phyloP scores from a whole-genome alignment of 192 early-diverging fungal species.

The Backusella circina region DNA sequence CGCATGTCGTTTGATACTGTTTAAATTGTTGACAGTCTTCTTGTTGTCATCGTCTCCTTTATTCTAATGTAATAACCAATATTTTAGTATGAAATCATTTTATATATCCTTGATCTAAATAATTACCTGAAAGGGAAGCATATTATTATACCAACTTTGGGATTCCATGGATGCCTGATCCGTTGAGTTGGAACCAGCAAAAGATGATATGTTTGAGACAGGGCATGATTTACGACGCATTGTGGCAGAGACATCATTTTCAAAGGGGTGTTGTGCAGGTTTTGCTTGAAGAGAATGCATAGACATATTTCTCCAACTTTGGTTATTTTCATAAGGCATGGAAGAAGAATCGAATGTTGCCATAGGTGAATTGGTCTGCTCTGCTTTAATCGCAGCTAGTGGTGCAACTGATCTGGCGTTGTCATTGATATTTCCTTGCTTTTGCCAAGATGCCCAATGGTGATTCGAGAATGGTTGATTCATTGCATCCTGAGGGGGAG shows the following conservation, averaged over 20 bases:
- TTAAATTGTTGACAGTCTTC: neutral
- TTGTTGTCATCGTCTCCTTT: neutral
- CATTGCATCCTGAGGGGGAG: neutral
- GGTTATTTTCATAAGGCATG: neutral
- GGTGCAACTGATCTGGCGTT: slow-evolving; percentile 8
- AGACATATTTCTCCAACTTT: neutral
- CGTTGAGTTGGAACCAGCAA: neutral
- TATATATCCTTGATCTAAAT: neutral
- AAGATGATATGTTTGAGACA: neutral
- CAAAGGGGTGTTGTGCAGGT: neutral
- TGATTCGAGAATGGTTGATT: neutral
- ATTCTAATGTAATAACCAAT: neutral
- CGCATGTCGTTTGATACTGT: neutral
- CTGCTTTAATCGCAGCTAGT: slow-evolving; percentile 9
- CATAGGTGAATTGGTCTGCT: neutral
- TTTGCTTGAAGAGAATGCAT: neutral
- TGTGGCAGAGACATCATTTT: neutral
- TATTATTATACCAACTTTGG: neutral
- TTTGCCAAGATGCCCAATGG: neutral
- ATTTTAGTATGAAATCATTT: neutral
- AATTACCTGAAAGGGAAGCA: neutral
- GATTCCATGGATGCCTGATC: neutral
- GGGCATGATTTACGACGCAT: slow-evolving; percentile 7
- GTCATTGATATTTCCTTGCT: neutral
- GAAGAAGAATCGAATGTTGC: neutral